Evolutionary conservation across 495 filamentous ascomycete genomes (phyloP).

Genomic region (Tuber magnatum): DNA sequence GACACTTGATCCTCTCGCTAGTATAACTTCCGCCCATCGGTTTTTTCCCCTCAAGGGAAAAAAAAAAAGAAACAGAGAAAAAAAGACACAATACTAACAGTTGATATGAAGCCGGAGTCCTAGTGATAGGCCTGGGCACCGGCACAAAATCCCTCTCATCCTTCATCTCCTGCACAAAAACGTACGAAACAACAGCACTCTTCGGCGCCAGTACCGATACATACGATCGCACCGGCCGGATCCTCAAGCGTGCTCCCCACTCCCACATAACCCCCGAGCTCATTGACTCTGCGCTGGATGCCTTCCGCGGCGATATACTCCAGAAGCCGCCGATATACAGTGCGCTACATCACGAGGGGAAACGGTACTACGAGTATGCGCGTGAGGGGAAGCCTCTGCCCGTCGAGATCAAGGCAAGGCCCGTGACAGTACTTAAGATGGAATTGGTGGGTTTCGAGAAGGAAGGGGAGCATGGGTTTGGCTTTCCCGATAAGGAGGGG

Average conservation of each 20-base stretch:
- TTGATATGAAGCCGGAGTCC: constrained; percentile 52
- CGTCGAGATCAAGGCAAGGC: constrained; percentile 69
- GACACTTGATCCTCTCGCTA: constrained; percentile 89
- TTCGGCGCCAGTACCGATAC: constrained; percentile 91
- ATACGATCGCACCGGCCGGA: constrained; percentile 77
- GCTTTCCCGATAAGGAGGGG: constrained; percentile 69
- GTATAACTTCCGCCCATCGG: constrained; percentile 36
- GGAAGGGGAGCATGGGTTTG: constrained; percentile 47
- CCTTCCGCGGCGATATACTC: constrained; percentile 78
- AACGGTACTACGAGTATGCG: constrained; percentile 91
- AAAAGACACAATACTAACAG: not conserved
- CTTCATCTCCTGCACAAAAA: constrained; percentile 83
- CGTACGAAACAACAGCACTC: constrained; percentile 78
- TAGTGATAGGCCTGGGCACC: constrained; percentile 77
- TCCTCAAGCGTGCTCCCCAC: constrained; percentile 64
- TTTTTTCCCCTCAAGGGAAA: not conserved
- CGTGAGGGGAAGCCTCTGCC: constrained; percentile 77
- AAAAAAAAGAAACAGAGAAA: not conserved
- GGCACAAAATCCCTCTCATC: constrained; percentile 73
- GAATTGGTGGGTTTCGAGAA: constrained; percentile 83
- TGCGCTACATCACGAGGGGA: constrained; percentile 84
- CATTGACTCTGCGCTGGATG: constrained; percentile 66
- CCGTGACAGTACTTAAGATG: constrained; percentile 66
- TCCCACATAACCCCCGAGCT: constrained; percentile 67
- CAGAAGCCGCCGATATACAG: constrained; percentile 88